phyloP scores from a whole-genome alignment of 352 stramenopile species.

The Thraustotheca clavata region DNA sequence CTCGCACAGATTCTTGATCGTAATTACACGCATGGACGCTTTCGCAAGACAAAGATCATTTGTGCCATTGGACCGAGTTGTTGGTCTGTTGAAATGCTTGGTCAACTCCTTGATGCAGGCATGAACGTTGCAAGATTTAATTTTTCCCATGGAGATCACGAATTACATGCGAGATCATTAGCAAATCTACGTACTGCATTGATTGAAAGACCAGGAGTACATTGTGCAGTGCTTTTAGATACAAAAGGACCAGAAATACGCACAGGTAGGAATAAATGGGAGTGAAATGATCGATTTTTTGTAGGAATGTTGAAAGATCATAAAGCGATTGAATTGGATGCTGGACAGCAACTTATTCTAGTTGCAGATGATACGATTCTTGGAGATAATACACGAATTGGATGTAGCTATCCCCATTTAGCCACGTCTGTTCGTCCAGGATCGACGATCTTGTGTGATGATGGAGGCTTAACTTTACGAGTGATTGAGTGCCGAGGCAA shows the following conservation, averaged over 20 bases:
- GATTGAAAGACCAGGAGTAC: conserved; percentile 48
- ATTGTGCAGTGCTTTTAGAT: conserved; percentile 93
- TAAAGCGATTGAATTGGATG: conserved; percentile 53
- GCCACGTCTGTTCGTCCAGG: conserved; percentile 86
- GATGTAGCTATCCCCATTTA: conserved; percentile 92
- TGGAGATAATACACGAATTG: conserved; percentile 74
- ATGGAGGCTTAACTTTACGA: conserved; percentile 91
- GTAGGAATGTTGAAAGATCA: conserved; percentile 55
- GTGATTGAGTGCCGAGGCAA: conserved; percentile 75
- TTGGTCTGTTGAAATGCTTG: conserved; percentile 93
- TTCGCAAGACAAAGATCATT: conserved; percentile 97
- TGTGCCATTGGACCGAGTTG: conserved; percentile 97
- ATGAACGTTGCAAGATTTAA: conserved; percentile 99
- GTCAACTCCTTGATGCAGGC: conserved; percentile 44
- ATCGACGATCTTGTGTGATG: conserved; percentile 93
- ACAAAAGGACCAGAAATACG: conserved; percentile 97
- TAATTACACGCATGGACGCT: conserved; percentile 27
- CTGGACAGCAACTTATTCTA: conserved; percentile 78
- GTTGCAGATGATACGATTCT: conserved; percentile 79
- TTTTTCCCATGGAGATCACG: conserved; percentile 98
- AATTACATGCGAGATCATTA: conserved; percentile 83
- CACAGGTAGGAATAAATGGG: conserved; percentile 41
- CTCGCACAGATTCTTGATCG: conserved; percentile 62
- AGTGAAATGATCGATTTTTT: background rate
- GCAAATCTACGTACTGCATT: conserved; percentile 85